Percentiles rank a stretch among this genome's conserved stretches.
Conservation (phyloP, 202 grass and related monocot species). For the Schoenoplectus tabernaemontani region DNA sequence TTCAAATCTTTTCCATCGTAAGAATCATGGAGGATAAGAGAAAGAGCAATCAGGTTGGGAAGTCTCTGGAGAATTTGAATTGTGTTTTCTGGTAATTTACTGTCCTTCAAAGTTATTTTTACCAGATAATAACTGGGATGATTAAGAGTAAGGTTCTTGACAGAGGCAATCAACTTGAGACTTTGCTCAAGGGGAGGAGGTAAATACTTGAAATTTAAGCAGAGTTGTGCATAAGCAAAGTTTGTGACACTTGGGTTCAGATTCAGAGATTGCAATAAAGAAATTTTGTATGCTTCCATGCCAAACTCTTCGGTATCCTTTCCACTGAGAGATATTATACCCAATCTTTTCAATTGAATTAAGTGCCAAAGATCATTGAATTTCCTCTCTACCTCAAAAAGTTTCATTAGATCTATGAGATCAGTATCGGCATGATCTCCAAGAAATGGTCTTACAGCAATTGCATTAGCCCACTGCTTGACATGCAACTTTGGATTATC, state of each 20-base stretch:
- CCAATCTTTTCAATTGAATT: background rate
- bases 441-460: background rate
- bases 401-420: background rate
- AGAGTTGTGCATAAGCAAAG: background rate
- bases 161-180: background rate
- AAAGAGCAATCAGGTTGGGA: background rate
- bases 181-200: background rate
- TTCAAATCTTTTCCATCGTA: background rate
- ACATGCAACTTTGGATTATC: background rate
- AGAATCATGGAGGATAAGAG: background rate
- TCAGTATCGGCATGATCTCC: background rate
- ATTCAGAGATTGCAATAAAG: background rate
- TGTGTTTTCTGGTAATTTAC: background rate
- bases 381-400: background rate
- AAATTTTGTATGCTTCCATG: background rate
- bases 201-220: background rate
- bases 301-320: background rate
- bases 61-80: constrained; percentile 4
- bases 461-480: constrained; percentile 3
- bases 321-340: background rate
- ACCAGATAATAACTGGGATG: background rate
- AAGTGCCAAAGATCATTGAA: constrained; percentile 6
- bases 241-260: background rate
- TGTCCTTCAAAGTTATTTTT: constrained; percentile 1
- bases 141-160: background rate